Percentiles rank a stretch among this genome's conserved stretches.
Conservation (phyloP, 352 stramenopile species). For the Phytophthora macrochlamydospora region DNA sequence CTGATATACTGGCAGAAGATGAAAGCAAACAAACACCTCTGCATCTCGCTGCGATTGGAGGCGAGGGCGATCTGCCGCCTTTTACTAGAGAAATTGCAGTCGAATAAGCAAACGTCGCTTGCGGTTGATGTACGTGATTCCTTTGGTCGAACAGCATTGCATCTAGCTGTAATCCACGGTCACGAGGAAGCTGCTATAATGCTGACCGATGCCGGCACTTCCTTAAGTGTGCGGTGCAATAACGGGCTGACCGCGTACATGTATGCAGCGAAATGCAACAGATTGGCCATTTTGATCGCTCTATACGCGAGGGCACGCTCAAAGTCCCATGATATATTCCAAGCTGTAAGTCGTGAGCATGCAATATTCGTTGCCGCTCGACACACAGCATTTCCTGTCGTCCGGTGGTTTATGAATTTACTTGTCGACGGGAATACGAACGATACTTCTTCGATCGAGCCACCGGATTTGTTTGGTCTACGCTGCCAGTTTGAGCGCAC, state of each 20-base stretch:
- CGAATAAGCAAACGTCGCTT: constrained; percentile 20
- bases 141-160: constrained; percentile 46
- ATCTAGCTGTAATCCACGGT: constrained; percentile 53
- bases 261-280: constrained; percentile 57
- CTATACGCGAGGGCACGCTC: constrained; percentile 32
- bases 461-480: constrained; percentile 4
- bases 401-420: constrained; percentile 56
- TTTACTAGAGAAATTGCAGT: constrained; percentile 34
- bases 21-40: constrained; percentile 51
- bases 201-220: constrained; percentile 46
- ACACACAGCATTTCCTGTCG: constrained; percentile 43
- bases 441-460: neutral
- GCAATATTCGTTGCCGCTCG: constrained; percentile 55
- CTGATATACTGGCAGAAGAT: constrained; percentile 52
- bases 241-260: constrained; percentile 51
- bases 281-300: constrained; percentile 52
- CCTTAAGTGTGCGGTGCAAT: constrained; percentile 32
- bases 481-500: constrained; percentile 35
- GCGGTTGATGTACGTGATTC: constrained; percentile 41
- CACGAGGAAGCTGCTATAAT: constrained; percentile 46
- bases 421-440: constrained; percentile 17
- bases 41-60: constrained; percentile 48
- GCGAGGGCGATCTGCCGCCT: constrained; percentile 52
- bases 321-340: constrained; percentile 27
- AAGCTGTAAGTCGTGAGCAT: constrained; percentile 36